Evolutionary conservation across 495 filamentous ascomycete species (phyloP), one percentile per base, ranked within the genome.

Genomic region (Podospora australis): DNA sequence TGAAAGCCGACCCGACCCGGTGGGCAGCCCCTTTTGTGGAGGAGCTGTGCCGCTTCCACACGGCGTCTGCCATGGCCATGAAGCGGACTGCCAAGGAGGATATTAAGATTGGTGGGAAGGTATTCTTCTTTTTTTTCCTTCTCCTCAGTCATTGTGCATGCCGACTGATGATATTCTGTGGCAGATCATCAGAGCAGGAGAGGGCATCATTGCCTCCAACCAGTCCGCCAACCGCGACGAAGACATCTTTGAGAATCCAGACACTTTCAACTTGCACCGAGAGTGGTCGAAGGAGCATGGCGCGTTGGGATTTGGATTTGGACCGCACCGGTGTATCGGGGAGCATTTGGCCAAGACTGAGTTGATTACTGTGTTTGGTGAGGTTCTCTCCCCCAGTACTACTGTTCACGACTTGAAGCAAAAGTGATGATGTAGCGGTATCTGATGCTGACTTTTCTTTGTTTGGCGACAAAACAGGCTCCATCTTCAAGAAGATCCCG

Each of bases 151-250:
- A 30, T 20, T 8, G 16, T 4, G 28, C 8, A 19, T 28, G 5
- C 25, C 14, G 34, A 16, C 42, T 48, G 13, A 43, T 39, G 22
- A 7, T 32, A 5, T 1, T 21, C 1, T 32, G n/a, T 22, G 6
- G 17, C 30, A 55, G 59, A 24, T 50, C 1, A 70, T 76, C 43
- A 66, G 65, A 30, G 60, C 62, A 0, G 57, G 60, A 2, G 63
- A 73, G 39, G 72, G 71, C 45, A 68, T 74, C 40, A 72, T 74
- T 29, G 67, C 68, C 4, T 67, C 71, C 4, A 73, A 70, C 25
- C 56, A 63, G 59, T 74, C 72, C 13, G 72, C 66, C 7, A 70
- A 71, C 55, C 58, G 72, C 6, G 71, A 74, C 57, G 70, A 72
- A 36, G 66, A 70, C 3, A 54, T 71, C 8, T 73, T 69, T 21